These are phyloP conservation scores for Cercospora sesami DNA, from an alignment of 2,329 filamentous ascomycete genomes.

Conservation along the genomic window DNA sequence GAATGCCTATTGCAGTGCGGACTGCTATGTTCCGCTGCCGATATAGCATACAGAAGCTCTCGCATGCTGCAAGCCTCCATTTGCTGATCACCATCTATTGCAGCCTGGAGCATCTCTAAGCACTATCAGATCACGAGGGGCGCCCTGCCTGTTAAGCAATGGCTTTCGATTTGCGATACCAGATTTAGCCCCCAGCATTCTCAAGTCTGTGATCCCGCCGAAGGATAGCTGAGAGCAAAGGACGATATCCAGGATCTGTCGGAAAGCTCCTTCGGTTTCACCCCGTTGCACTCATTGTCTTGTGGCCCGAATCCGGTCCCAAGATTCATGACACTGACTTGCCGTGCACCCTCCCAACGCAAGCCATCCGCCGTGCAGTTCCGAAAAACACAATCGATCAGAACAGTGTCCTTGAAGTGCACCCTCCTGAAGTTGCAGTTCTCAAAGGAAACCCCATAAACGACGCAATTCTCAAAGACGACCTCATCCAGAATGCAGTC, in stretches of 20 bases:
- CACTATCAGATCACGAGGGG: not conserved
- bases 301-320: not conserved
- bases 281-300: not conserved
- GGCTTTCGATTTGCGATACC: not conserved
- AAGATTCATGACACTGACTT: not conserved
- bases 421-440: not conserved
- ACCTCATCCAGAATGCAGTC: not conserved
- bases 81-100: too few species aligned
- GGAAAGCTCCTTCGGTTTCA: not conserved
- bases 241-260: not conserved
- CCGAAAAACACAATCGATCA: not conserved
- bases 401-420: not conserved
- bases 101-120: not conserved
- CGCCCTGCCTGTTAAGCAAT: not conserved
- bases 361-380: not conserved
- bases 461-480: not conserved
- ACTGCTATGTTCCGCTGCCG: too few species aligned
- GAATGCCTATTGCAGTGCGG: too few species aligned
- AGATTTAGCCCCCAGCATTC: not conserved
- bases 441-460: not conserved
- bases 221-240: not conserved
- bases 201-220: not conserved
- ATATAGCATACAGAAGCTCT: too few species aligned
- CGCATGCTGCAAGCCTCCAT: too few species aligned
- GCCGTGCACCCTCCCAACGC: not conserved